These are phyloP conservation scores for Naganishia randhawae DNA, from an alignment of 768 basidiomycete genomes.

Conservation along the genomic window DNA sequence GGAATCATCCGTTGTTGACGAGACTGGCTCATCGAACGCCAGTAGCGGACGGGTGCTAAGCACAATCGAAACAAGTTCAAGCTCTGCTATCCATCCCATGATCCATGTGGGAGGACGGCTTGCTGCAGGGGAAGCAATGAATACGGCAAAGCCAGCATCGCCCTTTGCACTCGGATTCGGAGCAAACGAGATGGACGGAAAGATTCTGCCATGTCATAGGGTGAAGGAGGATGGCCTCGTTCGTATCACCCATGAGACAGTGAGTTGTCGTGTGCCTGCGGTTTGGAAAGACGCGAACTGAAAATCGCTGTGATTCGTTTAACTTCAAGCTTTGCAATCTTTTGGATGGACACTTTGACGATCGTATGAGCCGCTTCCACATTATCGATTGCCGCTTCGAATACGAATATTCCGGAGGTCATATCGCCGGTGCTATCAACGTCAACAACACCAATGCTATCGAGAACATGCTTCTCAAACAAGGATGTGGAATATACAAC, in stretches of 20 bases:
- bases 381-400: slow-evolving; percentile 97
- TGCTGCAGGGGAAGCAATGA: slow-evolving; percentile 12
- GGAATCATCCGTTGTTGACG: slow-evolving; percentile 40
- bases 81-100: slow-evolving; percentile 22
- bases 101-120: slow-evolving; percentile 25
- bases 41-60: slow-evolving; percentile 32
- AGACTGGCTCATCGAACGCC: slow-evolving; percentile 42
- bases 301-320: slow-evolving; percentile 4
- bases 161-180: slow-evolving; percentile 67
- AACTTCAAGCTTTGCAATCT: slow-evolving; percentile 70
- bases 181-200: slow-evolving; percentile 87
- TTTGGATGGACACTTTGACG: slow-evolving; percentile 68
- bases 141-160: slow-evolving; percentile 34
- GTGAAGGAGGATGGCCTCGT: slow-evolving; percentile 94
- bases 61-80: slow-evolving; percentile 26
- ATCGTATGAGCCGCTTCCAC: slow-evolving; percentile 65
- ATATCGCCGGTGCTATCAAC: slow-evolving; percentile 86
- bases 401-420: slow-evolving; percentile 91
- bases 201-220: slow-evolving; percentile 86
- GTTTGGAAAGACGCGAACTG: slow-evolving; percentile 24
- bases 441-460: slow-evolving; percentile 75
- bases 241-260: slow-evolving; percentile 76
- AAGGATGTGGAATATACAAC: slow-evolving; percentile 40
- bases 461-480: slow-evolving; percentile 69
- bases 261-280: slow-evolving; percentile 52